phyloP scores from a whole-genome alignment of 345 rosid species.

The Sonneratia caseolaris region DNA sequence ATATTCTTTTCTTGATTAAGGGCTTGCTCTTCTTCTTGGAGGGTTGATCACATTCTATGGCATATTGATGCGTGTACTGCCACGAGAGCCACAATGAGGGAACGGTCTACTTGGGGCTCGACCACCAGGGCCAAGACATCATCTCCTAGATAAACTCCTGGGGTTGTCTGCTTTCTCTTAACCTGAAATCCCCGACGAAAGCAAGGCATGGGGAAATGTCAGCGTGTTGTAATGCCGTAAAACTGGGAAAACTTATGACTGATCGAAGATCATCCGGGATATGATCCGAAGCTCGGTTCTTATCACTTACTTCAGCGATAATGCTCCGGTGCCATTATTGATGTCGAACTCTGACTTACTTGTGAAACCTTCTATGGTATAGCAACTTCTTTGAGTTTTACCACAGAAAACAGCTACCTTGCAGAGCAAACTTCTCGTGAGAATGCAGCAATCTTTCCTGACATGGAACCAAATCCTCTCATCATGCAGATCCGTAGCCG shows the following conservation, averaged over 20 bases:
- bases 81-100: conserved; percentile 35
- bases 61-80: conserved; percentile 42
- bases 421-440: conserved; percentile 13
- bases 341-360: conserved; percentile 23
- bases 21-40: background rate
- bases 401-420: conserved; percentile 14
- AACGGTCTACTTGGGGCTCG: conserved; percentile 38
- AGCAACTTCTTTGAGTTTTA: conserved; percentile 6
- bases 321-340: conserved; percentile 13
- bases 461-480: conserved; percentile 31
- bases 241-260: background rate
- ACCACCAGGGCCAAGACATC: conserved; percentile 39
- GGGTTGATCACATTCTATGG: conserved; percentile 17
- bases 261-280: background rate
- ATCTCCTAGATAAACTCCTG: conserved; percentile 38
- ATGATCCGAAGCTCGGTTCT: background rate
- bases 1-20: background rate
- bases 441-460: conserved; percentile 12
- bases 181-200: conserved; percentile 22
- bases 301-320: conserved; percentile 28
- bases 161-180: conserved; percentile 41
- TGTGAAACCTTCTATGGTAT: conserved; percentile 5
- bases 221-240: background rate
- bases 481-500: background rate
- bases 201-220: background rate